Evolutionary conservation across 345 rosid genomes (phyloP).

Genomic region (Aquilaria yunnanensis): DNA sequence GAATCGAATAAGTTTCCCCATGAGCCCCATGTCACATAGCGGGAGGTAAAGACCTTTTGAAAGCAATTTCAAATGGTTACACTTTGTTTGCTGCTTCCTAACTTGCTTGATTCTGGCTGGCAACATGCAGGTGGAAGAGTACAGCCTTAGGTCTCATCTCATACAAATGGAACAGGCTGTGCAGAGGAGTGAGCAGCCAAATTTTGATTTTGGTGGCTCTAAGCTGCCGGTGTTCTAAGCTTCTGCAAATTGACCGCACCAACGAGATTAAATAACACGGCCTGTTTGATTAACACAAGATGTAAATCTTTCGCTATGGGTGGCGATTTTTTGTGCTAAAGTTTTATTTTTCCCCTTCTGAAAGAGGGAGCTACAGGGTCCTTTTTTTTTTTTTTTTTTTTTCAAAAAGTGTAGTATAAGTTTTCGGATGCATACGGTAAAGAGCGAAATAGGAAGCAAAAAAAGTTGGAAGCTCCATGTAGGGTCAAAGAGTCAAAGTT

Average conservation of each 20-base stretch:
- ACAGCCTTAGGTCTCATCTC: conserved; percentile 54
- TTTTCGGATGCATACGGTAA: conserved; percentile 13
- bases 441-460: conserved; percentile 19
- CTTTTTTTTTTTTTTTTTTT: background rate
- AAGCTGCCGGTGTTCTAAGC: conserved; percentile 25
- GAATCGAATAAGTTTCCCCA: too few species aligned
- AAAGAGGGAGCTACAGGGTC: conserved; percentile 15
- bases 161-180: conserved; percentile 51
- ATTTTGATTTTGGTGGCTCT: conserved; percentile 26
- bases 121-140: conserved; percentile 40
- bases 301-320: conserved; percentile 30
- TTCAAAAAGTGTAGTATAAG: conserved; percentile 17
- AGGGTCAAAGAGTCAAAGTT: conserved; percentile 4
- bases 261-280: conserved; percentile 10
- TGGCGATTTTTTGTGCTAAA: conserved; percentile 9
- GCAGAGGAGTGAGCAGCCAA: conserved; percentile 27
- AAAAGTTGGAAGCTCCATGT: conserved; percentile 16
- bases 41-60: too few species aligned
- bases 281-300: conserved; percentile 17
- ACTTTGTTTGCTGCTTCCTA: background rate
- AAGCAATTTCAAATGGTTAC: background rate
- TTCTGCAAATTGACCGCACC: conserved; percentile 12
- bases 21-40: too few species aligned
- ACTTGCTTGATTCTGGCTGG: conserved; percentile 7
- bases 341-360: background rate